These are phyloP conservation scores for Verticillium dahliae DNA, from an alignment of 2,329 filamentous ascomycete genomes.

Conservation along the genomic window DNA sequence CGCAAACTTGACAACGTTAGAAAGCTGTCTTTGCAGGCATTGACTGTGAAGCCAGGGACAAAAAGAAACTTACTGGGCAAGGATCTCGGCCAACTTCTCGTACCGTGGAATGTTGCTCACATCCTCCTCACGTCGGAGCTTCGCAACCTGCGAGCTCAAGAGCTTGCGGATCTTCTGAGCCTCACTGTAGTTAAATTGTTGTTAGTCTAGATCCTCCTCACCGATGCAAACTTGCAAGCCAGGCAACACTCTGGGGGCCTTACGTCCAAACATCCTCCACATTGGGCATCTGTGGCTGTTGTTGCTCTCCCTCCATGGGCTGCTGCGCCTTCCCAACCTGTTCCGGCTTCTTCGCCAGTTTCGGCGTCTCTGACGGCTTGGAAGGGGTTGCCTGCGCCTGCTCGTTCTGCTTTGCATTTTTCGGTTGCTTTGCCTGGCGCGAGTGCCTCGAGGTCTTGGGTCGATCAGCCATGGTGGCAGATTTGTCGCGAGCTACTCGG, in stretches of 20 bases:
- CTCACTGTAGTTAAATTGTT: constrained; percentile 20
- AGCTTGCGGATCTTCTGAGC: constrained; percentile 36
- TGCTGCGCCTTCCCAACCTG: not conserved
- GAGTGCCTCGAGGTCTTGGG: not conserved
- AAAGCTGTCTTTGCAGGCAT: not conserved
- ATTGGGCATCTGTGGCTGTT: not conserved
- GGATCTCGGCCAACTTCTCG: constrained; percentile 33
- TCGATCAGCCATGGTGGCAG: not conserved
- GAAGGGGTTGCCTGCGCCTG: not conserved
- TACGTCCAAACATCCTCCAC: not conserved
- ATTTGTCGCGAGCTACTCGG: not conserved
- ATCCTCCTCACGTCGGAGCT: constrained; percentile 27
- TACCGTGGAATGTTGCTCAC: constrained; percentile 34
- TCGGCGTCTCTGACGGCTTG: not conserved
- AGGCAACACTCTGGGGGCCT: not conserved
- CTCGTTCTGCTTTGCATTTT: not conserved
- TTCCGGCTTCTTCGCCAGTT: not conserved
- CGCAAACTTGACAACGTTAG: constrained; percentile 50
- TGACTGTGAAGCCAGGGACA: not conserved
- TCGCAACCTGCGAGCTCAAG: constrained; percentile 35
- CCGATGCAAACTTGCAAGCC: not conserved
- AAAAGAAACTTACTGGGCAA: constrained; percentile 31
- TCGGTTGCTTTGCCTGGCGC: not conserved
- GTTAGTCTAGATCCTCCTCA: not conserved
- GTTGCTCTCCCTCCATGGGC: not conserved